These are phyloP conservation scores for Paecilomyces niveus DNA, from an alignment of 2,329 filamentous ascomycete species.

Conservation along the genomic window DNA sequence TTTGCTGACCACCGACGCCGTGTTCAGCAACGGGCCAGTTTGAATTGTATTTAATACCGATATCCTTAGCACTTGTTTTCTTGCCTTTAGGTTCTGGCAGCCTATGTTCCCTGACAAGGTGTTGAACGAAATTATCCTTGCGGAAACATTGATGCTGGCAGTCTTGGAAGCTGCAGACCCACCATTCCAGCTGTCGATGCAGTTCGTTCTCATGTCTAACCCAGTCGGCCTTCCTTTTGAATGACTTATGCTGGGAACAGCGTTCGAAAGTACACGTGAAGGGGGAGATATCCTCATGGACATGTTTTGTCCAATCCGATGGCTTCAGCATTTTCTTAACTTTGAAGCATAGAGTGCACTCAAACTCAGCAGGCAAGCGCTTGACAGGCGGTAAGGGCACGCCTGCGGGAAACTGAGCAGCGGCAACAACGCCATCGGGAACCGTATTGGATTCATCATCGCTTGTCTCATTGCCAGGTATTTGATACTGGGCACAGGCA, in stretches of 20 bases:
- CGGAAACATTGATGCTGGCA: constrained; percentile 78
- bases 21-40: constrained; percentile 25
- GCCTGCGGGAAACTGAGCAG: constrained; percentile 69
- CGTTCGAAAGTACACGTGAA: constrained; percentile 86
- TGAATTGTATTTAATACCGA: constrained; percentile 49
- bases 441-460: constrained; percentile 61
- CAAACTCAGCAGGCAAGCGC: constrained; percentile 75
- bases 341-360: constrained; percentile 81
- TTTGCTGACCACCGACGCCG: constrained; percentile 16
- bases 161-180: constrained; percentile 74
- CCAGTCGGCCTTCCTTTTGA: constrained; percentile 95
- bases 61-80: constrained; percentile 49
- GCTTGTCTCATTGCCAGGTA: constrained; percentile 48
- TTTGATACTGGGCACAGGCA: constrained; percentile 46
- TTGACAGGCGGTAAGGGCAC: constrained; percentile 75
- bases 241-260: constrained; percentile 79
- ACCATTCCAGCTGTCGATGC: constrained; percentile 85
- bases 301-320: constrained; percentile 94
- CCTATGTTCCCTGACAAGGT: constrained; percentile 87
- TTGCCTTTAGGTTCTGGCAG: constrained; percentile 74
- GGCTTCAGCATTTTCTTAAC: constrained; percentile 82
- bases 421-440: constrained; percentile 60
- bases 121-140: constrained; percentile 88
- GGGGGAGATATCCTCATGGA: constrained; percentile 87
- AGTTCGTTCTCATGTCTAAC: constrained; percentile 89